A percentile compares a stretch with the other conserved stretches of the same genome.
These are phyloP conservation scores for Helicostylum pulchrum DNA, from an alignment of 192 early-diverging fungal species.

Conservation along the genomic window DNA sequence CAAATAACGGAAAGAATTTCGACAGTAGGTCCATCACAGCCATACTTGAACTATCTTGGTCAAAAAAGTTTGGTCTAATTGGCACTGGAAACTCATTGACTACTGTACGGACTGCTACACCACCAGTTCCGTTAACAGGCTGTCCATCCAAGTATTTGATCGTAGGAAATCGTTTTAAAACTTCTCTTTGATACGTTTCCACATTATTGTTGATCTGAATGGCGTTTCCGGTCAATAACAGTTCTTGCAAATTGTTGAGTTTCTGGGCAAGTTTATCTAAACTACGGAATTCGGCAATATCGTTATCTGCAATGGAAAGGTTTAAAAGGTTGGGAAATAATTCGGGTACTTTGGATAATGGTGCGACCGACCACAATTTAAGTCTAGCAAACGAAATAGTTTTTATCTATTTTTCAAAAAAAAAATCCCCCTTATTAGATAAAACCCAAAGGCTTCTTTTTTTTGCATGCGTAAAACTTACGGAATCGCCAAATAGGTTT, in stretches of 20 bases:
- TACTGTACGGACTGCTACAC: neutral
- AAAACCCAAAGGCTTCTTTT: neutral
- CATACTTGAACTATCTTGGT: slow-evolving; percentile 31
- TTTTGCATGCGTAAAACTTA: too few relatives aligned
- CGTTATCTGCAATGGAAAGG: slow-evolving; percentile 45
- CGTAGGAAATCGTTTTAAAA: slow-evolving; percentile 39
- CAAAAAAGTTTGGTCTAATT: slow-evolving; percentile 40
- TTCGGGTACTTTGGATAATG: slow-evolving; percentile 27
- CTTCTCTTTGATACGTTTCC: slow-evolving; percentile 24
- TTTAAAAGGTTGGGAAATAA: slow-evolving; percentile 43
- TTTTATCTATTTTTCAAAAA: slow-evolving; percentile 22
- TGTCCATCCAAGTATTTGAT: slow-evolving; percentile 34
- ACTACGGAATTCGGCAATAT: slow-evolving; percentile 30
- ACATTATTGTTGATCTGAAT: slow-evolving; percentile 22
- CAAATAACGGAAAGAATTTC: slow-evolving; percentile 42
- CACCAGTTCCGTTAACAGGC: neutral
- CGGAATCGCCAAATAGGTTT: slow-evolving; percentile 11
- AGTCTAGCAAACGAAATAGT: slow-evolving; percentile 44
- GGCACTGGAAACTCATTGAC: slow-evolving; percentile 18
- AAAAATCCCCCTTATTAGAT: neutral
- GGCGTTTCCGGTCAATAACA: slow-evolving; percentile 43
- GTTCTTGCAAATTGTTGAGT: slow-evolving; percentile 33
- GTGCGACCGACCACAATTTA: slow-evolving; percentile 24
- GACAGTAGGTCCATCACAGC: slow-evolving; percentile 41
- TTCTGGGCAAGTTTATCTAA: slow-evolving; percentile 35